Conservation (phyloP, 2,329 filamentous ascomycete genomes). For the Xylaria sp. region DNA sequence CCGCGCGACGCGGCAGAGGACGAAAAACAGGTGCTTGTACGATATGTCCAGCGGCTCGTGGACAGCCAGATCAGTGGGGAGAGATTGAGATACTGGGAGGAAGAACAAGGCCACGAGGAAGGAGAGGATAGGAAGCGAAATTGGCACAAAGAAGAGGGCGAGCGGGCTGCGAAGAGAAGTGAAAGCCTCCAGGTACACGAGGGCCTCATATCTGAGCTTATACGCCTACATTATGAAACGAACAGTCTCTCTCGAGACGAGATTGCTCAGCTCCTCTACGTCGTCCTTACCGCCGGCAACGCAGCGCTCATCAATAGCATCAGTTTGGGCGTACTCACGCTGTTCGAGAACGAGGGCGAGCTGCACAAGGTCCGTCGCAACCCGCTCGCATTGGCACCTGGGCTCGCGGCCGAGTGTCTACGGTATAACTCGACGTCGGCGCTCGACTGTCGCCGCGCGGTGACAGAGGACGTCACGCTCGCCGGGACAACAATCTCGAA, state of each 20-base stretch:
- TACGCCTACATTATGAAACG: constrained; percentile 17
- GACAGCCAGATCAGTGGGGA: not conserved
- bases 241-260: constrained; percentile 26
- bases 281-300: constrained; percentile 32
- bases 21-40: constrained; percentile 16
- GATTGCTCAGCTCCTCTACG: constrained; percentile 19
- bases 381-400: constrained; percentile 16
- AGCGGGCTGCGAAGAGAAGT: not conserved
- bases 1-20: constrained; percentile 6
- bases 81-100: constrained; percentile 6
- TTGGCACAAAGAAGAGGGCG: not conserved
- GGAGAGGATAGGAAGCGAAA: not conserved
- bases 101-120: not conserved
- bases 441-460: constrained; percentile 18
- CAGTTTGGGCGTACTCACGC: constrained; percentile 31
- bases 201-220: constrained; percentile 28
- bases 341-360: constrained; percentile 30
- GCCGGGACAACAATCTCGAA: not conserved
- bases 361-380: constrained; percentile 26
- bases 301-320: constrained; percentile 34
- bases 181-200: not conserved
- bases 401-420: constrained; percentile 24
- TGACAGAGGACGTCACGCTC: constrained; percentile 1
- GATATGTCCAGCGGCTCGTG: constrained; percentile 25
- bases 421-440: constrained; percentile 28